Evolutionary conservation across 202 grass and related monocot genomes (phyloP).

Genomic region (Cymbopogon flexuosus): DNA sequence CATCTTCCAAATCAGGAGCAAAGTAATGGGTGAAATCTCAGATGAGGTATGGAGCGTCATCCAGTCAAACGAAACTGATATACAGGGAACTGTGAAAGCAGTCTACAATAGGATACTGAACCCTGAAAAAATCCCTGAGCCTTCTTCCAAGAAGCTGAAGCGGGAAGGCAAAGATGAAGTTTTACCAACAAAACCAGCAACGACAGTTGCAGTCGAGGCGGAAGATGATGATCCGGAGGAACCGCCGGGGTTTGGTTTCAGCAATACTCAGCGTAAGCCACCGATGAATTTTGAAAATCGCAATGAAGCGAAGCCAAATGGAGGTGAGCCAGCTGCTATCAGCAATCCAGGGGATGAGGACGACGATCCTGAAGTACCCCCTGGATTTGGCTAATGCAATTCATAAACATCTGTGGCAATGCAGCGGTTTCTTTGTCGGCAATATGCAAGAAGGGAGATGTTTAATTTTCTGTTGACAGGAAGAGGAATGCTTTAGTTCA

Average conservation of each 20-base stretch:
- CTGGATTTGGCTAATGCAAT: slow-evolving; percentile 57
- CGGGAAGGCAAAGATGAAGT: slow-evolving; percentile 37
- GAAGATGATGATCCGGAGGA: slow-evolving; percentile 64
- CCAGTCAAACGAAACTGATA: slow-evolving; percentile 70
- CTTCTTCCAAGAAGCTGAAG: slow-evolving; percentile 43
- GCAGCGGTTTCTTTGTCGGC: neutral
- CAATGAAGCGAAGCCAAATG: slow-evolving; percentile 27
- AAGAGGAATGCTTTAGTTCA: neutral
- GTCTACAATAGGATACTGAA: slow-evolving; percentile 73
- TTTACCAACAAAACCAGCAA: slow-evolving; percentile 20
- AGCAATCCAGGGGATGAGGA: slow-evolving; percentile 10
- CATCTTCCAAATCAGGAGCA: slow-evolving; percentile 49
- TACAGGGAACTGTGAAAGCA: slow-evolving; percentile 54
- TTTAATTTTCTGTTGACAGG: neutral
- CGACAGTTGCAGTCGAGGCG: slow-evolving; percentile 16
- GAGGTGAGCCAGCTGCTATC: slow-evolving; percentile 17
- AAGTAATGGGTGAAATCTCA: slow-evolving; percentile 92
- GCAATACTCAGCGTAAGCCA: slow-evolving; percentile 26
- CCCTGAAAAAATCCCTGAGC: slow-evolving; percentile 39
- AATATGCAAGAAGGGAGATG: neutral
- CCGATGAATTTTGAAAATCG: slow-evolving; percentile 16
- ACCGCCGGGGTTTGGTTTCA: slow-evolving; percentile 74
- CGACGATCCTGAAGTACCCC: slow-evolving; percentile 55
- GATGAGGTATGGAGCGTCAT: slow-evolving; percentile 75
- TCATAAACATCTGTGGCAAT: neutral